Conservation (phyloP, 192 early-diverging fungal species). For the Tieghemiomyces parasiticus region DNA sequence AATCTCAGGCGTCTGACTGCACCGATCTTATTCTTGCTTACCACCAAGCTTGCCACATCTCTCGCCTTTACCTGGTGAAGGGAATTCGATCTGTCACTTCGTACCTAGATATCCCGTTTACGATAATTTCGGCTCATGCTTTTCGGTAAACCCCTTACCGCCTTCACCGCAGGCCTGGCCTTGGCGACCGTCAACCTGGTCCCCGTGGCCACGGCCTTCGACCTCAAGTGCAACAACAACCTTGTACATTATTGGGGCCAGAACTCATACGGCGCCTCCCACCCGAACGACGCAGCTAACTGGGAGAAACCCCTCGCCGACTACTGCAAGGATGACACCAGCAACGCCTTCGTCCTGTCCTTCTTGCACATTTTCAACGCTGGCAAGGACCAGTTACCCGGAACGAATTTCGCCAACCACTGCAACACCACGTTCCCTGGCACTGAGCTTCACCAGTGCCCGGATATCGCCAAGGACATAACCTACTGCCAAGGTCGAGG, state of each 20-base stretch:
- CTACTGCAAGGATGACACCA: constrained; percentile 36
- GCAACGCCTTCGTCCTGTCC: constrained; percentile 38
- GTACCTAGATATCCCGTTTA: too few relatives aligned
- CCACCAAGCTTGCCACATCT: too few relatives aligned
- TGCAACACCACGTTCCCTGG: constrained; percentile 39
- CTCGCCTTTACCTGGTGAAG: too few relatives aligned
- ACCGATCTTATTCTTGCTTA: too few relatives aligned
- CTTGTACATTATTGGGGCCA: constrained; percentile 42
- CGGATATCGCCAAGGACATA: constrained; percentile 48
- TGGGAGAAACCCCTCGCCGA: constrained; percentile 30
- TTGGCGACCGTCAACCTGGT: too few relatives aligned
- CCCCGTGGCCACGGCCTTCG: constrained; percentile 28
- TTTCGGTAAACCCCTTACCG: too few relatives aligned
- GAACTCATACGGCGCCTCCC: constrained; percentile 35
- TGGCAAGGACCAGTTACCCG: constrained; percentile 37
- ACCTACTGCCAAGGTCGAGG: constrained; percentile 53
- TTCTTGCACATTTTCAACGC: constrained; percentile 53
- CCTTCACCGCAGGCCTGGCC: too few relatives aligned
- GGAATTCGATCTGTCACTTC: too few relatives aligned
- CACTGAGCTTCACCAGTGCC: constrained; percentile 51
- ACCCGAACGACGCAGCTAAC: constrained; percentile 19
- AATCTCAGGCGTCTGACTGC: too few relatives aligned
- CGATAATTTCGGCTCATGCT: too few relatives aligned
- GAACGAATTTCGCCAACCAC: constrained; percentile 50
- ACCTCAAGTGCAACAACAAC: constrained; percentile 32